These are phyloP conservation scores for Diddensiella santjacobensis DNA, from an alignment of 805 yeast species.

Conservation along the genomic window DNA sequence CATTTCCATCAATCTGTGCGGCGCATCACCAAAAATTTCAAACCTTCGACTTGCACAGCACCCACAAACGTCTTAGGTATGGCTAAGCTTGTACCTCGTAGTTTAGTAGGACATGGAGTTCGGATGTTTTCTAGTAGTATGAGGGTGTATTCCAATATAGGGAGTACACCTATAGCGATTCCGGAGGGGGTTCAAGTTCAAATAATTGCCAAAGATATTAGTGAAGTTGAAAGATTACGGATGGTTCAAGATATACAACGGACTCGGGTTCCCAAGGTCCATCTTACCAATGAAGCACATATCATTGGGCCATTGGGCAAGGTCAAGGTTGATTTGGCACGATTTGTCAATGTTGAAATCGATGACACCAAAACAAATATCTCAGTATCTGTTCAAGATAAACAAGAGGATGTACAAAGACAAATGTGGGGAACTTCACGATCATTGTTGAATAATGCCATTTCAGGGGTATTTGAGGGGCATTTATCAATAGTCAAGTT, in stretches of 20 bases:
- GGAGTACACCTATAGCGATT: constrained; percentile 69
- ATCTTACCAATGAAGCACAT: constrained; percentile 54
- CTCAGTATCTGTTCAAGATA: constrained; percentile 54
- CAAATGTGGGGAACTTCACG: constrained; percentile 96
- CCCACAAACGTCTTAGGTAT: too few species aligned
- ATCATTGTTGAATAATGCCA: constrained; percentile 68
- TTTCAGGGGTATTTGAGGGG: constrained; percentile 89
- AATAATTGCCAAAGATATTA: constrained; percentile 29
- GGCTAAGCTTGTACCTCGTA: neutral
- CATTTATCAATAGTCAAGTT: constrained; percentile 82
- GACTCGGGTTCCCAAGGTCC: constrained; percentile 61
- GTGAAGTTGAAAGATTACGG: constrained; percentile 35
- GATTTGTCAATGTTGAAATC: constrained; percentile 50
- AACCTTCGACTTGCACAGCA: neutral
- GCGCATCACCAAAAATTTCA: neutral
- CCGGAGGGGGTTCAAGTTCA: constrained; percentile 56
- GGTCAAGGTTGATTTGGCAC: constrained; percentile 62
- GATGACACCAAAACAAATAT: constrained; percentile 36
- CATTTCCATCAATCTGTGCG: too few species aligned
- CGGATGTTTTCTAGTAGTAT: neutral
- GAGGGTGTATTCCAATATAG: constrained; percentile 48
- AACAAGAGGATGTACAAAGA: constrained; percentile 61
- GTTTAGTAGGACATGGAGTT: constrained; percentile 2
- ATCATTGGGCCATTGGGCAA: constrained; percentile 78
- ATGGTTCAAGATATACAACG: constrained; percentile 56